A percentile compares a stretch with the other conserved stretches of the same genome.
phyloP scores from a whole-genome alignment of 805 yeast genomes.

The Schizosaccharomyces lindneri region DNA sequence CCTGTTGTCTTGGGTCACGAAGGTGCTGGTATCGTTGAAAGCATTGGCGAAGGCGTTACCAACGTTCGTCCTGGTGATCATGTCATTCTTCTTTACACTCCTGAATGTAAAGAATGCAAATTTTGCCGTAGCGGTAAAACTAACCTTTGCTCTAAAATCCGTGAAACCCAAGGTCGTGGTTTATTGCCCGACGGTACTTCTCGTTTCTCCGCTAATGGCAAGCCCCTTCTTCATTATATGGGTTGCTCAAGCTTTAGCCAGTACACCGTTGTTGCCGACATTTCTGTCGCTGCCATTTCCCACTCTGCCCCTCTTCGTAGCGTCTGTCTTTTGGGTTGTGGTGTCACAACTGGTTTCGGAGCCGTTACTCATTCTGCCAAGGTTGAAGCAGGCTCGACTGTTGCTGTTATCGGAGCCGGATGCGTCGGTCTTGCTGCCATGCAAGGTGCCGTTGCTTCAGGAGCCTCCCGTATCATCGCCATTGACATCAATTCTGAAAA shows the following conservation, averaged over 20 bases:
- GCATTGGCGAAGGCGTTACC: constrained; percentile 83
- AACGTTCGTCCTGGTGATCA: constrained; percentile 79
- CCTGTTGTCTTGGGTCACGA: constrained; percentile 89
- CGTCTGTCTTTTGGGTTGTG: constrained; percentile 88
- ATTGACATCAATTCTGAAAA: constrained; percentile 71
- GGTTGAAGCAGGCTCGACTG: constrained; percentile 72
- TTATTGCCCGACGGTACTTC: constrained; percentile 96
- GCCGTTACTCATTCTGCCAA: constrained; percentile 88
- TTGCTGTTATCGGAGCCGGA: constrained; percentile 95
- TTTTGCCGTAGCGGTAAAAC: constrained; percentile 90
- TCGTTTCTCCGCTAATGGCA: constrained; percentile 62
- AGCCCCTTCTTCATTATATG: constrained; percentile 77
- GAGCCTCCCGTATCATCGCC: constrained; percentile 54
- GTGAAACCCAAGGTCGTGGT: constrained; percentile 96
- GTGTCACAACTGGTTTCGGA: constrained; percentile 96
- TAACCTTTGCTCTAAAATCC: constrained; percentile 80
- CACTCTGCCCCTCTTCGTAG: constrained; percentile 62
- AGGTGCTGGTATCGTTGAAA: constrained; percentile 92
- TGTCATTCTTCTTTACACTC: constrained; percentile 83
- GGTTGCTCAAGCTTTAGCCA: constrained; percentile 94
- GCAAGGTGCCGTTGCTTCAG: constrained; percentile 73
- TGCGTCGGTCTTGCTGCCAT: constrained; percentile 90
- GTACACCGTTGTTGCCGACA: constrained; percentile 94
- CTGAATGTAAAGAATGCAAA: constrained; percentile 88
- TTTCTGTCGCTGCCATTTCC: constrained; percentile 80